Conservation (phyloP, 75 land plant genomes). For the Picea glauca region DNA sequence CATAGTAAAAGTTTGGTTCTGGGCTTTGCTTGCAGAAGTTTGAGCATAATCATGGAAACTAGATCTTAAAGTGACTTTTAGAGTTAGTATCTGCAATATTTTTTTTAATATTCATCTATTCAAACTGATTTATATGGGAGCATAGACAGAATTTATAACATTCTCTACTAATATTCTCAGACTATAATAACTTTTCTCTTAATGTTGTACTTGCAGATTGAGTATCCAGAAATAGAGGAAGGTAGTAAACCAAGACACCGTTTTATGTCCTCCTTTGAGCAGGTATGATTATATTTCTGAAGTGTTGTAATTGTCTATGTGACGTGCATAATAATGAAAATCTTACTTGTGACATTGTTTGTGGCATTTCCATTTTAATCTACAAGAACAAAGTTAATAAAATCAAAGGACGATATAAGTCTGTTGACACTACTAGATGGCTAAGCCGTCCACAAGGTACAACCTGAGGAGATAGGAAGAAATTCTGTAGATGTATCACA, state of each 20-base stretch:
- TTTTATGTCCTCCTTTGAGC: constrained; percentile 99
- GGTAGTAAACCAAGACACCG: constrained; percentile 81
- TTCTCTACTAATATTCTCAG: neutral
- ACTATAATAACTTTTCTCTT: neutral
- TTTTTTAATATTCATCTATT: neutral
- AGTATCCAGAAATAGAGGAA: constrained; percentile 98
- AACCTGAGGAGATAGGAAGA: too few species aligned
- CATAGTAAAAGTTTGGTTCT: too few species aligned
- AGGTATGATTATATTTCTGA: constrained; percentile 37
- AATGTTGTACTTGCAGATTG: constrained; percentile 58
- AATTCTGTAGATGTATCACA: too few species aligned
- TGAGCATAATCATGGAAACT: neutral
- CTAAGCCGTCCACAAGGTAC: too few species aligned
- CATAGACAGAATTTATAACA: too few species aligned
- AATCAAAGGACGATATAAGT: neutral
- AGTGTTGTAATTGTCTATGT: neutral
- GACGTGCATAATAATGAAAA: neutral
- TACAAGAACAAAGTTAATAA: neutral
- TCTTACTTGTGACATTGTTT: neutral
- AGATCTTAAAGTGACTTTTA: neutral
- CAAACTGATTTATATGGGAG: too few species aligned
- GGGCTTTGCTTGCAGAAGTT: too few species aligned
- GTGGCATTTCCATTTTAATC: neutral
- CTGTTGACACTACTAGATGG: too few species aligned
- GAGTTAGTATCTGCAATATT: neutral